Percentiles rank a stretch among this genome's conserved stretches.
Conservation (phyloP, 352 stramenopile species). For the Globisporangium recalcitrans region DNA sequence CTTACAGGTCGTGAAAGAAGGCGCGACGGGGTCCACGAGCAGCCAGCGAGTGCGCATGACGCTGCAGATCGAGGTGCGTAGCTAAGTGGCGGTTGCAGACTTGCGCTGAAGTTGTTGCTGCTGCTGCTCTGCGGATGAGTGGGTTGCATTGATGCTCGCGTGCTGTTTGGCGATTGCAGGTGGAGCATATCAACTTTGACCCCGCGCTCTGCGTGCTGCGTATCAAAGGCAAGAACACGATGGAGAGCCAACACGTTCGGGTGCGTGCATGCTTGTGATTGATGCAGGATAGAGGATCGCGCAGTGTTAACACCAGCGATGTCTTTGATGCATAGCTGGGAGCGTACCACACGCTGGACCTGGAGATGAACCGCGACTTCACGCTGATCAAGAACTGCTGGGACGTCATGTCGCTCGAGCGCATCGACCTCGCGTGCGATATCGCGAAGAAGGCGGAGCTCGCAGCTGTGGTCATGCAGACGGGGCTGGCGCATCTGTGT, state of each 20-base stretch:
- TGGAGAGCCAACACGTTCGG: constrained; percentile 94
- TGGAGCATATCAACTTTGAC: constrained; percentile 97
- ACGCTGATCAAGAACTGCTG: constrained; percentile 95
- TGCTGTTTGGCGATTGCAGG: constrained; percentile 25
- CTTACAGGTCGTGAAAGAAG: constrained; percentile 91
- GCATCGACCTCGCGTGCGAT: constrained; percentile 93
- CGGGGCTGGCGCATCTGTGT: constrained; percentile 94
- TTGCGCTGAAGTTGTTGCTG: not conserved
- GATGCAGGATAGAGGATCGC: too few relatives aligned
- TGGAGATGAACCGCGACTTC: constrained; percentile 96
- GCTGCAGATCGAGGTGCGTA: constrained; percentile 87
- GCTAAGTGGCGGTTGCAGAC: not conserved
- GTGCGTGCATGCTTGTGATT: constrained; percentile 43
- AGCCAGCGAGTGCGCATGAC: constrained; percentile 94
- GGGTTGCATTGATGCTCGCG: constrained; percentile 2
- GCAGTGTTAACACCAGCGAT: too few relatives aligned
- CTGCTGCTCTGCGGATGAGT: not conserved
- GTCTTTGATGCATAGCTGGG: constrained; percentile 84
- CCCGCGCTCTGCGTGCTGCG: constrained; percentile 89
- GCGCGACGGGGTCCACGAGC: constrained; percentile 91
- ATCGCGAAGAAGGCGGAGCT: constrained; percentile 94
- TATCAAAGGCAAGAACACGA: constrained; percentile 92
- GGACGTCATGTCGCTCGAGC: constrained; percentile 96
- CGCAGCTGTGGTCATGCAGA: constrained; percentile 95
- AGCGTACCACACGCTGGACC: constrained; percentile 96